A percentile compares a stretch with the other conserved stretches of the same genome.
phyloP scores from a whole-genome alignment of 78 protist genomes.

The Protostelium mycophagum region DNA sequence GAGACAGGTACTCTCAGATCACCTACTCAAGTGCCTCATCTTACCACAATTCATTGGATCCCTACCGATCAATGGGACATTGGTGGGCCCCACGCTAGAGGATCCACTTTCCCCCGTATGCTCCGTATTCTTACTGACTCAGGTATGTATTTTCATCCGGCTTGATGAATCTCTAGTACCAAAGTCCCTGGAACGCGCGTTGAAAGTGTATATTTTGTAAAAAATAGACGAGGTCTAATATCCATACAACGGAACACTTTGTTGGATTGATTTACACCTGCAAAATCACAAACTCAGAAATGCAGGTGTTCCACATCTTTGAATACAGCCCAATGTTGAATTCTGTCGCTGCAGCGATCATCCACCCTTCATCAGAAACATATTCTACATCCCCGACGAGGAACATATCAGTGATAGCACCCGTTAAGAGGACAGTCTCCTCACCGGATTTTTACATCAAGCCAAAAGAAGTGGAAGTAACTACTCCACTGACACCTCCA shows the following conservation, averaged over 20 bases:
- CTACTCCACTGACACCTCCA: not conserved
- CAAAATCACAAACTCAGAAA: too few species aligned
- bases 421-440: constrained; percentile 24
- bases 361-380: not conserved
- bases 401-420: constrained; percentile 25
- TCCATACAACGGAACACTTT: too few species aligned
- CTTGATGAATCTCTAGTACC: too few species aligned
- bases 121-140: constrained; percentile 64
- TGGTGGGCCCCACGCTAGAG: constrained; percentile 19
- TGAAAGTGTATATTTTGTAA: too few species aligned
- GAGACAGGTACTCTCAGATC: constrained; percentile 39
- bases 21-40: constrained; percentile 46
- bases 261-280: too few species aligned
- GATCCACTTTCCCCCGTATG: constrained; percentile 37
- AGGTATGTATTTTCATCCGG: too few species aligned
- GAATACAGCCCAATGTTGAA: constrained; percentile 42
- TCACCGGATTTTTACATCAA: constrained; percentile 35
- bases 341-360: constrained; percentile 36
- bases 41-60: constrained; percentile 58
- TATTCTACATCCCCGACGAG: constrained; percentile 26
- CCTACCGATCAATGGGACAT: constrained; percentile 4
- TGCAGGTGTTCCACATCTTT: constrained; percentile 48
- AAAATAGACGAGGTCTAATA: not conserved
- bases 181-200: not conserved
- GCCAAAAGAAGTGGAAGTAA: not conserved